These are phyloP conservation scores for Cladophialophora chaetospira DNA, from an alignment of 2,329 filamentous ascomycete species.

Conservation along the genomic window DNA sequence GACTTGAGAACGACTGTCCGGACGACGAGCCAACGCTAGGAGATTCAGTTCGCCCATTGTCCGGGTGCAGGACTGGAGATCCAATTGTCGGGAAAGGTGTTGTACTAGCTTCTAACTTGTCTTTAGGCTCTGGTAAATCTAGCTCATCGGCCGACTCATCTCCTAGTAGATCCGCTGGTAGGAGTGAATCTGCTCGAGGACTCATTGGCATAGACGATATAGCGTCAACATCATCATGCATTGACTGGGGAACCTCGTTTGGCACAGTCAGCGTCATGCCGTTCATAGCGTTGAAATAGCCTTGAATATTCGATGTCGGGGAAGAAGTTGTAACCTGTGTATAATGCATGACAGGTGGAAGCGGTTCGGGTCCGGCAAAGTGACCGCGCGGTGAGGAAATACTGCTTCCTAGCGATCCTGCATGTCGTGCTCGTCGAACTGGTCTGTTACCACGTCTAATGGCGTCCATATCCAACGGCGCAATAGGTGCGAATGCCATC, in stretches of 20 bases:
- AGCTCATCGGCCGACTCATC: slow-evolving; percentile 49
- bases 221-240: slow-evolving; percentile 52
- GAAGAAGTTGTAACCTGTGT: slow-evolving; percentile 55
- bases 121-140: slow-evolving; percentile 27
- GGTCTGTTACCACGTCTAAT: slow-evolving; percentile 44
- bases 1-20: slow-evolving; percentile 51
- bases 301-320: slow-evolving; percentile 51
- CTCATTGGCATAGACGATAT: slow-evolving; percentile 65
- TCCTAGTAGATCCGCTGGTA: slow-evolving; percentile 63
- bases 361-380: slow-evolving; percentile 43
- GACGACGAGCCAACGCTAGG: slow-evolving; percentile 49
- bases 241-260: slow-evolving; percentile 39
- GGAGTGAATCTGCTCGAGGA: slow-evolving; percentile 61
- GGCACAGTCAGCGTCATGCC: slow-evolving; percentile 59
- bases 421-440: slow-evolving; percentile 45
- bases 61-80: slow-evolving; percentile 28
- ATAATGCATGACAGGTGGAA: slow-evolving; percentile 42
- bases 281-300: slow-evolving; percentile 65
- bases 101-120: slow-evolving; percentile 9
- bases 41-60: slow-evolving; percentile 42
- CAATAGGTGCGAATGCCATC: slow-evolving; percentile 43
- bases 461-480: slow-evolving; percentile 46
- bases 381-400: slow-evolving; percentile 48
- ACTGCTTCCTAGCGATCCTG: slow-evolving; percentile 50
- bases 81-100: slow-evolving; percentile 29